Evolutionary conservation across 202 grass and related monocot genomes (phyloP).

Genomic region (Dendrocalamus latiflorus): DNA sequence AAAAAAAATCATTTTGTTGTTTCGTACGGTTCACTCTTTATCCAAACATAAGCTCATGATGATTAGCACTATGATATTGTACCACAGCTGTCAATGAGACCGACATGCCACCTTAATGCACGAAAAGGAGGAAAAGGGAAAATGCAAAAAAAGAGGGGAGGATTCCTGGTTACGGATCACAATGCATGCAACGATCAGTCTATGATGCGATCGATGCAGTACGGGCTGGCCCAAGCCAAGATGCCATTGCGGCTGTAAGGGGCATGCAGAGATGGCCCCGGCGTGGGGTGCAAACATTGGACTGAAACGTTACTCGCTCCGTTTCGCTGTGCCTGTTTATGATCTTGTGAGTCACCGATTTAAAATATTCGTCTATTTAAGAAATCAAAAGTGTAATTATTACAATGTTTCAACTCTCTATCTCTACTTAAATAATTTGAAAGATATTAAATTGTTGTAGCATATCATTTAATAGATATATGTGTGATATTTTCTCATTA

Average conservation of each 20-base stretch:
- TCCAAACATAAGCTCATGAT: background rate
- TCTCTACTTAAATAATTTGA: no score
- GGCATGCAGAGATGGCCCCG: background rate
- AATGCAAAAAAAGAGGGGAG: no score
- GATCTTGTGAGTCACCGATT: no score
- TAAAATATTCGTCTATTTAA: no score
- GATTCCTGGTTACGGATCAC: background rate
- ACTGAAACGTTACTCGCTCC: background rate
- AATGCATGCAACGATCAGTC: background rate
- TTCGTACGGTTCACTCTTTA: constrained; percentile 1
- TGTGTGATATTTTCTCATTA: no score
- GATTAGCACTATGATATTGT: background rate
- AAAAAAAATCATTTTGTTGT: background rate
- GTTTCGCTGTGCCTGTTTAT: no score
- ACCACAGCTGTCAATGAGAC: background rate
- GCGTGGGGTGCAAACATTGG: background rate
- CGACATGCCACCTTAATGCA: constrained; percentile 17
- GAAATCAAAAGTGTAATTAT: no score
- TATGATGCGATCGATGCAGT: background rate
- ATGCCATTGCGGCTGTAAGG: background rate
- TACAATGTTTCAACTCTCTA: no score
- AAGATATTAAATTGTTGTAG: no score
- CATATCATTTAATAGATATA: no score
- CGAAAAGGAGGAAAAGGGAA: background rate
- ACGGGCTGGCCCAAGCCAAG: background rate